A percentile compares a stretch with the other conserved stretches of the same genome.
phyloP scores from a whole-genome alignment of 1,139 yeast species.

The Lodderomyces margitis region DNA sequence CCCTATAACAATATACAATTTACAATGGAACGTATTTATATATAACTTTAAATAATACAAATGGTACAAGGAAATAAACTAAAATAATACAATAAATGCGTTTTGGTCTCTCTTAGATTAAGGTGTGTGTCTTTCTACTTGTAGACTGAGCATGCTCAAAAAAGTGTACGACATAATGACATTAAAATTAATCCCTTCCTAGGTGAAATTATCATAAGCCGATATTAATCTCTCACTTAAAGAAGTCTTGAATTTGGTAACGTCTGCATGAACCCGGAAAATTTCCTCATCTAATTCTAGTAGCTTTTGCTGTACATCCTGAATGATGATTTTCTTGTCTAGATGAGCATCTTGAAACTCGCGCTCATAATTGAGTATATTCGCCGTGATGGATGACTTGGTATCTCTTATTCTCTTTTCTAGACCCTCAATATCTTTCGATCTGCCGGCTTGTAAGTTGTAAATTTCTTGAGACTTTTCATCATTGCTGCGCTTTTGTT shows the following conservation, averaged over 20 bases:
- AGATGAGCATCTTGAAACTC: slow-evolving; percentile 53
- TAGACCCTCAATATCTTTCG: slow-evolving; percentile 64
- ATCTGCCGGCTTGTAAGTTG: slow-evolving; percentile 52
- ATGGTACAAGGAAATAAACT: not conserved
- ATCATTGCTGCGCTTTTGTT: slow-evolving; percentile 54
- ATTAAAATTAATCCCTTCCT: too few species aligned
- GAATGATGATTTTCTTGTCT: slow-evolving; percentile 53
- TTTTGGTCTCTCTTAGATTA: not conserved
- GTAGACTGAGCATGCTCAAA: too few species aligned
- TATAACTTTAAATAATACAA: slow-evolving; percentile 1
- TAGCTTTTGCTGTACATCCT: slow-evolving; percentile 47
- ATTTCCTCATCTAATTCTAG: slow-evolving; percentile 52
- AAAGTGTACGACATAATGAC: too few species aligned
- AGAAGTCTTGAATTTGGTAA: slow-evolving; percentile 62
- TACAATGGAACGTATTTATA: slow-evolving; percentile 1
- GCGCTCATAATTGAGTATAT: slow-evolving; percentile 54
- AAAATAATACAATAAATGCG: slow-evolving; percentile 1
- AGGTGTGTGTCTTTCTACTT: not conserved
- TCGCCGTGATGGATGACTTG: slow-evolving; percentile 53
- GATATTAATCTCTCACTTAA: slow-evolving; percentile 48
- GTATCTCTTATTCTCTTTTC: slow-evolving; percentile 60
- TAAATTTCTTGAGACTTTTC: slow-evolving; percentile 57
- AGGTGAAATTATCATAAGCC: not conserved
- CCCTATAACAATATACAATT: not conserved
- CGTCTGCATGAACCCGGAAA: slow-evolving; percentile 54